Percentiles rank a stretch among this genome's conserved stretches.
phyloP scores from a whole-genome alignment of 768 basidiomycete species.

The Mycena crocata region DNA sequence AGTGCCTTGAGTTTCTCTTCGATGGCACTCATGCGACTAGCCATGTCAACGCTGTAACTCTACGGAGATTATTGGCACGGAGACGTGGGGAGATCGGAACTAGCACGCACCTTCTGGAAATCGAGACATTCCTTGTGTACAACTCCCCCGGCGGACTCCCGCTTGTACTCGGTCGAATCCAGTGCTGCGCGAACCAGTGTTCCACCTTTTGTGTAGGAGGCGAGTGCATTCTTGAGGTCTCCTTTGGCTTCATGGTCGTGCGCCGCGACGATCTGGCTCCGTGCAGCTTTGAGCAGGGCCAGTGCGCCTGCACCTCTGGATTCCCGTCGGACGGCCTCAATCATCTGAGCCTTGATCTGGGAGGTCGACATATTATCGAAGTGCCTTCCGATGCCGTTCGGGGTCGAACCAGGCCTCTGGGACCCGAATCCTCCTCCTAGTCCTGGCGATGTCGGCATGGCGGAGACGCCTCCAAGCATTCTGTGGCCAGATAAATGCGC shows the following conservation, averaged over 20 bases:
- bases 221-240: slow-evolving; percentile 71
- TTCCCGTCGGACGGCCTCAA: slow-evolving; percentile 59
- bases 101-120: slow-evolving; percentile 70
- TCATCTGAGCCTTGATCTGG: slow-evolving; percentile 59
- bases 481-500: slow-evolving; percentile 11
- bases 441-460: slow-evolving; percentile 41
- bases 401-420: slow-evolving; percentile 27
- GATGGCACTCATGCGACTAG: slow-evolving; percentile 49
- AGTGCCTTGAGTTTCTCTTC: slow-evolving; percentile 61
- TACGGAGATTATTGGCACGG: slow-evolving; percentile 29
- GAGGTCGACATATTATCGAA: slow-evolving; percentile 52
- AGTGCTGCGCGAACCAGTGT: slow-evolving; percentile 68
- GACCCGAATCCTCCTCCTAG: slow-evolving; percentile 42
- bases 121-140: slow-evolving; percentile 73
- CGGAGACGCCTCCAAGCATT: slow-evolving; percentile 40
- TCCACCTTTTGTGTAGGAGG: slow-evolving; percentile 70
- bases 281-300: slow-evolving; percentile 72
- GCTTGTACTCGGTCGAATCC: slow-evolving; percentile 69
- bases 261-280: slow-evolving; percentile 65
- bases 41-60: slow-evolving; percentile 55
- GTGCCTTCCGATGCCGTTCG: slow-evolving; percentile 32
- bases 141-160: slow-evolving; percentile 62
- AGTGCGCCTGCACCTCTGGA: slow-evolving; percentile 70
- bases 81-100: slow-evolving; percentile 26
- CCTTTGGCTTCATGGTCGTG: slow-evolving; percentile 65